Base-by-base conservation (phyloP, 2,329 filamentous ascomycete genomes). In the Aureobasidium sp. region DNA sequence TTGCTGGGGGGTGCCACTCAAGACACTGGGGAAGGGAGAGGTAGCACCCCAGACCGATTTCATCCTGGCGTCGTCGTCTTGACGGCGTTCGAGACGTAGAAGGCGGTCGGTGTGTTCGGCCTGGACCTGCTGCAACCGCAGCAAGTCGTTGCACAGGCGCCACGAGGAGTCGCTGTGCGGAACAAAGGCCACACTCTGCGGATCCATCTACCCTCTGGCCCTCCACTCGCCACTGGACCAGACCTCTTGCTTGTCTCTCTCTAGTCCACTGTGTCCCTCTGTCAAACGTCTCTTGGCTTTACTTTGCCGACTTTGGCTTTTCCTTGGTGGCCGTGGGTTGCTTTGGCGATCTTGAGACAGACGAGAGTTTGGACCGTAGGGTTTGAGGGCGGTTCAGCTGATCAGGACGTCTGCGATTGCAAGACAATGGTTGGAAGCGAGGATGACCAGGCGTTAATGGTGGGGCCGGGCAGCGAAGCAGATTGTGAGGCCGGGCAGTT, bases 21-120 rank as follows among this genome's bases (percentile, higher is more conserved):
- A 69, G 34, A 90, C 82, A 59, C 84, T 85, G n/a, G 91, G 90
- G 66, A 96, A 96, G 14, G 90, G 90, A 53, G 90, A 95, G 42
- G 78, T 73, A 59, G 86, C 85, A 44, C 81, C 81, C 93, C 93
- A 98, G 54, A 94, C 86, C 57, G 87, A 95, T 70, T 91, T 94
- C 69, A 83, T 69, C 59, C 78, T 74, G 53, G 77, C 76, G 69
- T 84, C 80, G 60, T 84, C 80, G 59, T 84, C 80, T 55, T 78
- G 78, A 57, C 78, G 76, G 55, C 80, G 74, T 65, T 85, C 82
- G 56, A 85, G 66, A 55, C 79, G 74, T 54, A 78, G 71, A 57
- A 85, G 73, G 54, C 81, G 76, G 60, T 84, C 80, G 39, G 75
- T 71, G 65, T 84, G 80, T 57, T 83, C 79, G 48, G 75, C 71